Percentiles rank a stretch among this genome's conserved stretches.
Evolutionary conservation across 2,329 filamentous ascomycete genomes (phyloP).

Genomic region (Penicillium sp.): DNA sequence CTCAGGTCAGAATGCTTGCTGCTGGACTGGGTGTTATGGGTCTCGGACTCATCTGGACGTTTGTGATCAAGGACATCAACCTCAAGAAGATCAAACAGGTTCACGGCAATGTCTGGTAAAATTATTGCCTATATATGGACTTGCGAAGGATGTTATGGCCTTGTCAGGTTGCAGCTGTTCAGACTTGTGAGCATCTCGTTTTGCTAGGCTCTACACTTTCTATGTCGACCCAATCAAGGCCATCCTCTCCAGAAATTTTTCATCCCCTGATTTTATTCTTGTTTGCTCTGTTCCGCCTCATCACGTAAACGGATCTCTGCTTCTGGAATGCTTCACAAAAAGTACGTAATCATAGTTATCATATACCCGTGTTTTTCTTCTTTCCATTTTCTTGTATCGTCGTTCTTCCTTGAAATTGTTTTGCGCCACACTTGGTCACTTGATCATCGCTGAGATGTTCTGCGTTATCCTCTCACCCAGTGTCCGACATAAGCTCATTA

Average conservation of each 20-base stretch:
- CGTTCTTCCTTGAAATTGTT: neutral
- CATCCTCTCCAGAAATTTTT: neutral
- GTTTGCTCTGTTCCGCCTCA: neutral
- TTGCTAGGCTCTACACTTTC: neutral
- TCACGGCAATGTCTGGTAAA: constrained; percentile 53
- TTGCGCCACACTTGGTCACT: neutral
- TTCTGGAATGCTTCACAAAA: neutral
- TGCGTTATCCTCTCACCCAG: neutral
- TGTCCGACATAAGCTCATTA: too few relatives aligned
- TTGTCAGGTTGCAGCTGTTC: neutral
- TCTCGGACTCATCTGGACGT: constrained; percentile 43
- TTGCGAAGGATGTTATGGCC: neutral
- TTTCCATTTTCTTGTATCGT: neutral
- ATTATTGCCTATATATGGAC: neutral
- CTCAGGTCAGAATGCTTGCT: constrained; percentile 54
- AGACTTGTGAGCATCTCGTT: neutral
- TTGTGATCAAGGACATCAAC: constrained; percentile 54
- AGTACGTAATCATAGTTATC: neutral
- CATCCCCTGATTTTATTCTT: neutral
- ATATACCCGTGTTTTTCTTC: neutral
- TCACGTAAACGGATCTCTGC: neutral
- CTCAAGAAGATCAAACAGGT: constrained; percentile 50
- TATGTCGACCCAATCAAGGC: neutral
- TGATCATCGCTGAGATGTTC: neutral
- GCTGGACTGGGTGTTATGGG: constrained; percentile 47